Evolutionary conservation across 441 rosid species (phyloP), one percentile per base, ranked within the genome.

Genomic region (Pelargonium citronellum): DNA sequence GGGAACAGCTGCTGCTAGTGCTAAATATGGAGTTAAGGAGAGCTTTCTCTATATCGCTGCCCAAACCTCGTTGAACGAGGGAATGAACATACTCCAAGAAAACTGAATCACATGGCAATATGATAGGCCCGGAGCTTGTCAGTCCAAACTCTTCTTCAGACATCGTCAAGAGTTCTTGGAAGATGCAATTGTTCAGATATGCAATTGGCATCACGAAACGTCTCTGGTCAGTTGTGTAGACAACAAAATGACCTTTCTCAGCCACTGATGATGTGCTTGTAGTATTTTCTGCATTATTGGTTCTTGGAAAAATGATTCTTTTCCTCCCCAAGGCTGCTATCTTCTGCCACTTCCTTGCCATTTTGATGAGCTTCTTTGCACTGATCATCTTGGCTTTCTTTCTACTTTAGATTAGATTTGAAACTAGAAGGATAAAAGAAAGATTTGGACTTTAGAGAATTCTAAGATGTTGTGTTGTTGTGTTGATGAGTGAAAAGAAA

Each of bases 271-370:
- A 22, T 44, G 27, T 10, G 53, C 53, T 10, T 1, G 3, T 13
- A 12, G 9, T 13, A 3, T 12, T 47, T 13, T 47, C 15, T 47
- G n/a, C 53, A 10, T 44, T 1, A 47, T 11, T 64, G 24, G 20
- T 44, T 44, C 47, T 44, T 11, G 47, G 47, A 44, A 6, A 4
- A 10, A 10, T 44, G 47, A 44, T 44, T 7, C n/a, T n/a, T n/a
- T n/a, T n/a, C n/a, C n/a, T n/a, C n/a, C n/a, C n/a, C n/a, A n/a
- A n/a, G n/a, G n/a, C 47, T 7, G 47, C 47, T 11, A 44, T 44
- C 47, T 44, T 44, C 47, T 44, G 80, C 85, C 85, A 78, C 51
- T 81, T 82, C 72, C 68, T 82, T 12, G 82, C 83, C 61, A 79
- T 69, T 64, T 78, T 71, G 58, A 78, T 60, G 64, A 83, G 73